Base-by-base conservation (phyloP, 73 alveolate genomes). In the Stentor roeselii region DNA sequence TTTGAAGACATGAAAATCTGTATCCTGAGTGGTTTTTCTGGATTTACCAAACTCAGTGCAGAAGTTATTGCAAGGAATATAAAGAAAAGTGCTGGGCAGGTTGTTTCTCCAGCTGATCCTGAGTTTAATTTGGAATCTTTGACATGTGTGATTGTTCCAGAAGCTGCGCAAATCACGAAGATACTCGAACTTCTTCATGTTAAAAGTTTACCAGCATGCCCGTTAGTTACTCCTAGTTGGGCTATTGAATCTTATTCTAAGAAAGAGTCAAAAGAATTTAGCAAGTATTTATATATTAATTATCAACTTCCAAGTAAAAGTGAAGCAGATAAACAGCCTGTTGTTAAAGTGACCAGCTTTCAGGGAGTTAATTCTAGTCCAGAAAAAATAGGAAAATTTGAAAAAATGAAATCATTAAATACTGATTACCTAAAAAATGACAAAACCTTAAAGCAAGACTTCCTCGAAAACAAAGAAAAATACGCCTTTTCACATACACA, bases 111-210 rank as follows among this genome's bases (percentile, higher is more conserved):
- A 0, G 2, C 80, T 11, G 2, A 2, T 30, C 42, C 67, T 11
- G 30, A 21, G 21, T 11, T 27, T 21, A n/a, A 21, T 30, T 30
- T 34, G 2, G 21, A 36, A 67, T 30, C 37, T 34, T 21, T 67
- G 14, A 76, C 84, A n/a, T 34, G 21, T 21, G 6, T 76, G n/a
- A 40, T 76, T 21, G 61, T 76, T 6, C 84, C 84, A 38, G 77
- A 34, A 31, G 80, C 30, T n/a, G 78, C 80, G 21, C 80, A 21
- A 0, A 31, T n/a, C 6, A 21, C 2, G 37, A 40, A 35, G 77
- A 40, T 40, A 31, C 31, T 76, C 6, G 78, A 76, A 2, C 15
- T 21, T 27, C 14, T 67, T 1, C 21, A 67, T 11, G 14, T 32
- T 30, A 67, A n/a, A 67, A 21, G 21, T 27, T 40, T 67, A 14